Evolutionary conservation across 306 rosid genomes (phyloP).

Genomic region (Cucumis hystrix): DNA sequence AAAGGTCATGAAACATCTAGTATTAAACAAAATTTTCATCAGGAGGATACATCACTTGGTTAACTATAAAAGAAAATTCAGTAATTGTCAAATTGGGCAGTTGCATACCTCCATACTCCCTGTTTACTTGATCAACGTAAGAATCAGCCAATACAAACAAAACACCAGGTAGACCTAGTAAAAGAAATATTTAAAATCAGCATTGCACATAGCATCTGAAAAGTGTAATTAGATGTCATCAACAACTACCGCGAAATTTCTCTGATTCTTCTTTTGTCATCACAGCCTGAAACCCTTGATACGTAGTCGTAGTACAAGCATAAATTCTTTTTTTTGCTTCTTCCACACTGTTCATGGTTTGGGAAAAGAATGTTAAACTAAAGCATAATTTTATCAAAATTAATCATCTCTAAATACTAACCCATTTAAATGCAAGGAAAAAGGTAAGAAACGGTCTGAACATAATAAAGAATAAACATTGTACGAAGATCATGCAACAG

Average conservation of each 20-base stretch:
- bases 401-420: background rate
- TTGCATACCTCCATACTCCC: conserved; percentile 73
- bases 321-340: conserved; percentile 78
- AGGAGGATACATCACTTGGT: background rate
- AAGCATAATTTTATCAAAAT: background rate
- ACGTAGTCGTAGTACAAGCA: conserved; percentile 81
- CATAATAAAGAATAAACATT: background rate
- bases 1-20: background rate
- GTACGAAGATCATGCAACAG: background rate
- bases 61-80: background rate
- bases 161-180: conserved; percentile 61
- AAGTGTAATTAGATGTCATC: background rate
- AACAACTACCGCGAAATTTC: conserved; percentile 49
- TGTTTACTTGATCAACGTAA: conserved; percentile 57
- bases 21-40: background rate
- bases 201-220: background rate
- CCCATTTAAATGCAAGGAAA: background rate
- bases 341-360: conserved; percentile 41
- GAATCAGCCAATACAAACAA: conserved; percentile 75
- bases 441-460: background rate
- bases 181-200: background rate
- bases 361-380: background rate
- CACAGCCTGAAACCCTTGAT: conserved; percentile 69
- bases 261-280: conserved; percentile 78
- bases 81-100: background rate